These are phyloP conservation scores for Arthrinium puccinioides DNA, from an alignment of 2,329 filamentous ascomycete genomes.

Conservation along the genomic window DNA sequence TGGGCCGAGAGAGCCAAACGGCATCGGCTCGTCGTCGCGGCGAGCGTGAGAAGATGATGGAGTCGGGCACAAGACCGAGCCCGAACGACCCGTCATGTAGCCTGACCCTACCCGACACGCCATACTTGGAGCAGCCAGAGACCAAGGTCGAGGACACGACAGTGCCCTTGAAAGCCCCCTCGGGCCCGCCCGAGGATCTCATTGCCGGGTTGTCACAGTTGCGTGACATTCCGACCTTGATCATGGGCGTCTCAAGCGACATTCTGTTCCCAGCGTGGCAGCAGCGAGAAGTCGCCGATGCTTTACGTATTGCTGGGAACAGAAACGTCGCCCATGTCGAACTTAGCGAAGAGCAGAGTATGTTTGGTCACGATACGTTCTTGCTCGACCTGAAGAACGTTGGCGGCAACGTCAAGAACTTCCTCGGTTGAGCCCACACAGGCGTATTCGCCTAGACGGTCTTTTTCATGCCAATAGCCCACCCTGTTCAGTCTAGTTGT, in stretches of 20 bases:
- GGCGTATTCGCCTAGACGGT: no score
- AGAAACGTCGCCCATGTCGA: conserved; percentile 79
- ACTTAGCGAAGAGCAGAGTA: conserved; percentile 84
- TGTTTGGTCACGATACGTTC: conserved; percentile 97
- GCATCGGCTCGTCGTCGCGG: conserved; percentile 55
- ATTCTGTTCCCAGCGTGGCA: conserved; percentile 98
- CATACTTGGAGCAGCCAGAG: conserved; percentile 75
- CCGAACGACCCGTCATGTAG: conserved; percentile 54
- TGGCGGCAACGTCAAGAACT: conserved; percentile 73
- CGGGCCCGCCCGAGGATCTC: conserved; percentile 68
- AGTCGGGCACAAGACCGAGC: conserved; percentile 30
- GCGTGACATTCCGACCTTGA: conserved; percentile 71
- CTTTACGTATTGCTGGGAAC: conserved; percentile 72
- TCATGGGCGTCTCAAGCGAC: conserved; percentile 92
- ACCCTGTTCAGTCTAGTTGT: not conserved
- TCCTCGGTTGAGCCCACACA: conserved; percentile 56
- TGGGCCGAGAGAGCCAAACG: conserved; percentile 64
- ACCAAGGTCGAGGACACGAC: conserved; percentile 23
- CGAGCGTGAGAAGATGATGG: conserved; percentile 51
- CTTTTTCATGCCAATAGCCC: no score
- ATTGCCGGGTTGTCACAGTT: conserved; percentile 66
- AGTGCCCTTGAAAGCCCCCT: conserved; percentile 22
- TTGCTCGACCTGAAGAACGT: conserved; percentile 87
- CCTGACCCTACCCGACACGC: conserved; percentile 72
- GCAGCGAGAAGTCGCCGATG: conserved; percentile 86